Evolutionary conservation across 2,329 filamentous ascomycete genomes (phyloP).

Genomic region (Teratosphaeria nubilosa): DNA sequence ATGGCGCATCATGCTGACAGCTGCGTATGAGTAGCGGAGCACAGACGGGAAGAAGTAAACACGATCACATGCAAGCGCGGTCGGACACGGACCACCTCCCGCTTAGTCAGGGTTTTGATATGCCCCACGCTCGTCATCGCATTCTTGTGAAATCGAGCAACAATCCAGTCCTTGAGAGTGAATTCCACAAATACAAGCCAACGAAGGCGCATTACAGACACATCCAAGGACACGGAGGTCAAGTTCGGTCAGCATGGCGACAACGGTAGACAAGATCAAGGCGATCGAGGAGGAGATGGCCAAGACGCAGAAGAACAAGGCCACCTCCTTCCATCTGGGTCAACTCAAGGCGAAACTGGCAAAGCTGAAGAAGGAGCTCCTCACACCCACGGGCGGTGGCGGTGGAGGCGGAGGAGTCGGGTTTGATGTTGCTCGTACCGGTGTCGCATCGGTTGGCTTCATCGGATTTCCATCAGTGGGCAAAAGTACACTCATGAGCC

Average conservation of each 20-base stretch:
- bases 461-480: conserved; percentile 97
- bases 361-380: conserved; percentile 90
- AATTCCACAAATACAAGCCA: neutral
- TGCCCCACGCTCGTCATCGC: neutral
- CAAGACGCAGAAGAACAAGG: conserved; percentile 92
- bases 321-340: conserved; percentile 35
- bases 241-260: conserved; percentile 56
- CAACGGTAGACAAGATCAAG: conserved; percentile 98
- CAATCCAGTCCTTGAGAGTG: neutral
- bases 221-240: neutral
- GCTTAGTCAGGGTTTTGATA: neutral
- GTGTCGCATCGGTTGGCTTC: conserved; percentile 93
- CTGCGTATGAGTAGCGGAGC: too few species aligned
- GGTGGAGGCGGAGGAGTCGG: conserved; percentile 81
- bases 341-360: conserved; percentile 97
- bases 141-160: neutral
- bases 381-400: conserved; percentile 69
- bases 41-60: too few species aligned
- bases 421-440: conserved; percentile 95
- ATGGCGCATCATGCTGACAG: too few species aligned
- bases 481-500: conserved; percentile 96
- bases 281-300: conserved; percentile 97
- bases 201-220: neutral
- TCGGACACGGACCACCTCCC: too few species aligned
- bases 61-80: neutral